Percentiles rank a stretch among this genome's conserved stretches.
phyloP scores from a whole-genome alignment of 306 rosid species.

The Vicia sativa region DNA sequence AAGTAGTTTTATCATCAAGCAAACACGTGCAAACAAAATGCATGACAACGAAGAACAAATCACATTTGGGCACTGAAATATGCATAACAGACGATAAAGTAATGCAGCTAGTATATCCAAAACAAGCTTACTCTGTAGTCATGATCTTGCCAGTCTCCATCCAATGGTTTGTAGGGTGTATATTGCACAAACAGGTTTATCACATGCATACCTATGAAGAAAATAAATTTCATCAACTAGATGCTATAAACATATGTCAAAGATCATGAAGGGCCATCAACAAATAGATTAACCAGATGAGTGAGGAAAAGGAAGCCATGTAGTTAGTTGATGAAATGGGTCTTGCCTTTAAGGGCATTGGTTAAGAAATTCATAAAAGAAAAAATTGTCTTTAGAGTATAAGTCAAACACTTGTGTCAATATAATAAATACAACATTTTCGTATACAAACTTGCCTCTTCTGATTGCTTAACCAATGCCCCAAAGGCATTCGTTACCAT shows the following conservation, averaged over 20 bases:
- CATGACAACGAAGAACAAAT: conserved; percentile 21
- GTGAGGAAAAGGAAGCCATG: conserved; percentile 15
- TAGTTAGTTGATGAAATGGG: neutral
- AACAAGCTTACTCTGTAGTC: conserved; percentile 67
- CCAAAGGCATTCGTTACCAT: neutral
- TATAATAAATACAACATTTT: no score
- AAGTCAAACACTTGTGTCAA: neutral
- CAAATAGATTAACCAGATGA: conserved; percentile 7
- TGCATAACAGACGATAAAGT: conserved; percentile 1
- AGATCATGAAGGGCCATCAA: neutral
- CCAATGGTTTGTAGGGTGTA: conserved; percentile 78
- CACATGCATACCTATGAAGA: conserved; percentile 79
- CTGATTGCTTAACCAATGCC: neutral
- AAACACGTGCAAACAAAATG: neutral
- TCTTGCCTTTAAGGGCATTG: neutral
- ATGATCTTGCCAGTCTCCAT: conserved; percentile 83
- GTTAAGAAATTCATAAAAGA: no score
- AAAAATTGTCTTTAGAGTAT: neutral
- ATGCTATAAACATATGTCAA: no score
- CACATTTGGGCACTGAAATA: conserved; percentile 2
- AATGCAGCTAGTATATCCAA: conserved; percentile 29
- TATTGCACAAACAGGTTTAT: conserved; percentile 87
- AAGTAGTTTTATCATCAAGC: conserved; percentile 5
- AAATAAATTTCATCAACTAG: neutral
- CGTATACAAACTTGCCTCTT: neutral